Percentiles rank a stretch among this genome's conserved stretches.
phyloP scores from a whole-genome alignment of 257 asterid genomes.

The Primulina eburnea region DNA sequence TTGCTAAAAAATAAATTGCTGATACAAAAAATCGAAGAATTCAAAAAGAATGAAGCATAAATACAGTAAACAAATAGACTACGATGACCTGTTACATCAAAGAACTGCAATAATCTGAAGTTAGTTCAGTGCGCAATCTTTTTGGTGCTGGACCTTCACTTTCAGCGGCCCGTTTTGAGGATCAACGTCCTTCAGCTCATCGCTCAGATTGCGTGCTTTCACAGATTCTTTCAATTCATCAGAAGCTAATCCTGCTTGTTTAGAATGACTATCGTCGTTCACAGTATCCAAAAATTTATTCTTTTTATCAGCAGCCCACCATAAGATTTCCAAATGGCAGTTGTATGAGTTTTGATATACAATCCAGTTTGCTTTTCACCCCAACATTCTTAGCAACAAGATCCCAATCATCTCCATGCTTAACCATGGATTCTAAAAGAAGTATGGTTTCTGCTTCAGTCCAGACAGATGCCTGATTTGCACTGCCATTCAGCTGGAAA shows the following conservation, averaged over 20 bases:
- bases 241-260: conserved; percentile 34
- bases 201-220: conserved; percentile 32
- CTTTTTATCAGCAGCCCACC: conserved; percentile 48
- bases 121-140: conserved; percentile 47
- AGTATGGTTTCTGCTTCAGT: conserved; percentile 85
- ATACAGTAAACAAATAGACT: conserved; percentile 10
- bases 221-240: conserved; percentile 35
- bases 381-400: conserved; percentile 69
- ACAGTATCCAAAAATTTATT: conserved; percentile 40
- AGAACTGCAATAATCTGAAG: conserved; percentile 51
- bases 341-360: conserved; percentile 84
- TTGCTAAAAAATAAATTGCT: not conserved
- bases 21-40: conserved; percentile 10
- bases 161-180: conserved; percentile 45
- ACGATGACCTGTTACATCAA: conserved; percentile 75
- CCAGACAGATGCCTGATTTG: conserved; percentile 52
- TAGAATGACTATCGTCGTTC: conserved; percentile 34
- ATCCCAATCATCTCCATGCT: conserved; percentile 97
- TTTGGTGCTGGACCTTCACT: conserved; percentile 55
- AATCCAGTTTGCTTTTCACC: conserved; percentile 78
- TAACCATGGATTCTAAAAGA: conserved; percentile 78
- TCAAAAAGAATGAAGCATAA: not conserved
- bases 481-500: conserved; percentile 52
- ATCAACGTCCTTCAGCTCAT: conserved; percentile 38
- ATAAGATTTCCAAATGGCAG: conserved; percentile 88